Conservation (phyloP, 495 filamentous ascomycete species). For the Diplogelasinospora grovesii region DNA sequence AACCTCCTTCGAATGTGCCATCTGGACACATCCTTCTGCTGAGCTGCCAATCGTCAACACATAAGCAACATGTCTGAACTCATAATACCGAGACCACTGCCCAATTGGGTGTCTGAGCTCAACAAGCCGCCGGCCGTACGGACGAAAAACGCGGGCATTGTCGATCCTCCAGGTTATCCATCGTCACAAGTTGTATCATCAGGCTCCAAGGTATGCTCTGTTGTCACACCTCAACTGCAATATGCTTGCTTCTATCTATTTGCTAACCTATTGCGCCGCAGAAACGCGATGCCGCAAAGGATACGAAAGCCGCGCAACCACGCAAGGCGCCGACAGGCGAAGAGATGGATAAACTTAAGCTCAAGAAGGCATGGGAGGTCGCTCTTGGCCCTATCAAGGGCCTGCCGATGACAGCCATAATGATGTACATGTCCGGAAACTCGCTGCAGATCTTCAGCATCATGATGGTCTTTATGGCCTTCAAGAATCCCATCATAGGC, state of each 20-base stretch:
- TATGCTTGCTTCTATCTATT: too few species aligned
- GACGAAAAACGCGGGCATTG: constrained; percentile 55
- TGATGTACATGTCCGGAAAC: constrained; percentile 99
- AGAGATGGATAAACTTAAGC: constrained; percentile 88
- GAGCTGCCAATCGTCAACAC: too few species aligned
- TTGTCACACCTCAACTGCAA: not conserved
- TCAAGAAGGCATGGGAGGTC: constrained; percentile 99
- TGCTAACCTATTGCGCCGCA: constrained; percentile 16
- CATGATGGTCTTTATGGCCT: constrained; percentile 99
- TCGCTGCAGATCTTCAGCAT: constrained; percentile 98
- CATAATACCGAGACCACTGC: constrained; percentile 29
- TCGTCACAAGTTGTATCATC: constrained; percentile 37
- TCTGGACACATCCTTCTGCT: too few species aligned
- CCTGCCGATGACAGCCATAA: constrained; percentile 95
- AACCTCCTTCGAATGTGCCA: too few species aligned
- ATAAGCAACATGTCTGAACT: constrained; percentile 22
- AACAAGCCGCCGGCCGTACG: constrained; percentile 54
- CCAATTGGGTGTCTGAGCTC: constrained; percentile 77
- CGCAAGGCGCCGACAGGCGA: constrained; percentile 57
- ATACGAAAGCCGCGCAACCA: constrained; percentile 31
- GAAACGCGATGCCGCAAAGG: constrained; percentile 40
- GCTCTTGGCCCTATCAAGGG: constrained; percentile 90
- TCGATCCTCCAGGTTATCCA: constrained; percentile 84
- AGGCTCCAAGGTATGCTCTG: constrained; percentile 46
- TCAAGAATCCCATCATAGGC: constrained; percentile 90